Evolutionary conservation across 2,329 filamentous ascomycete species (phyloP).

Genomic region (Fusarium agapanthi): DNA sequence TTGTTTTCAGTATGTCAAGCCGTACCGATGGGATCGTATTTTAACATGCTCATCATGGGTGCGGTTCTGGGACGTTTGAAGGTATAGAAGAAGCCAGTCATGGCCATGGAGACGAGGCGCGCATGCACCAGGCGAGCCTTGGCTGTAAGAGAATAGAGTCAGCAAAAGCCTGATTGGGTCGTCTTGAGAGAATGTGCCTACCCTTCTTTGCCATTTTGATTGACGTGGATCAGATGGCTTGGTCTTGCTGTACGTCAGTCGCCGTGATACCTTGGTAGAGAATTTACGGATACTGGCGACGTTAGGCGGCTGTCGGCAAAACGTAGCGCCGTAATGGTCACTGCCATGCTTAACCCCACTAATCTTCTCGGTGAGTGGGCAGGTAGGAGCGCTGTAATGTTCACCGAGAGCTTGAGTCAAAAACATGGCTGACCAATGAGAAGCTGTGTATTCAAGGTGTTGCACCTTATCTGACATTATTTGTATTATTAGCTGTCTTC

Average conservation of each 20-base stretch:
- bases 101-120: conserved; percentile 96
- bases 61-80: conserved; percentile 83
- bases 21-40: conserved; percentile 96
- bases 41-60: conserved; percentile 93
- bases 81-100: conserved; percentile 98
- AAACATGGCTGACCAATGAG: conserved; percentile 29
- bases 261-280: conserved; percentile 23
- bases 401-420: conserved; percentile 3
- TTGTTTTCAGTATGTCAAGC: background rate
- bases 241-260: conserved; percentile 12
- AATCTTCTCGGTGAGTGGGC: conserved; percentile 7
- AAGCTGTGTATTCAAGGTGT: background rate
- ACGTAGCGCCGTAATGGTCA: conserved; percentile 24
- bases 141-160: conserved; percentile 57
- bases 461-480: conserved; percentile 2
- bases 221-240: conserved; percentile 24
- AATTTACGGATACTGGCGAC: conserved; percentile 35
- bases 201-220: conserved; percentile 43
- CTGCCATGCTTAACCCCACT: background rate
- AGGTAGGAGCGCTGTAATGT: background rate
- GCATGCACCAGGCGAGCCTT: conserved; percentile 94
- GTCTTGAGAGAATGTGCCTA: conserved; percentile 3
- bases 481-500: background rate
- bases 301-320: conserved; percentile 29
- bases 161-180: background rate